Percentiles rank a stretch among this genome's conserved stretches.
phyloP scores from a whole-genome alignment of 2,329 filamentous ascomycete species.

The Stagonosporopsis tanaceti region DNA sequence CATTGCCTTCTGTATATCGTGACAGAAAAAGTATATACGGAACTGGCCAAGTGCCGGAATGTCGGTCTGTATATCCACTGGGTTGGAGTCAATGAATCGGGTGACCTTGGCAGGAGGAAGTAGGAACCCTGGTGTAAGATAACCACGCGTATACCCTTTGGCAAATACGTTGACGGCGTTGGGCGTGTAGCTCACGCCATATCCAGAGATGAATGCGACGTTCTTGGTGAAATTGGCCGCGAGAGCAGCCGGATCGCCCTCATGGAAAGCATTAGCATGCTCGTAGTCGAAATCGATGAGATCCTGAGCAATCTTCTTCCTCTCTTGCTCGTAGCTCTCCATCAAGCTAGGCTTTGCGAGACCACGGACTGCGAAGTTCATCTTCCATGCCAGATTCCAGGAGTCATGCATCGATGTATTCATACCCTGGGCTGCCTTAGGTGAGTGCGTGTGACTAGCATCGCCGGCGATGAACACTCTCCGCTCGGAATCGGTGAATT shows the following conservation, averaged over 20 bases:
- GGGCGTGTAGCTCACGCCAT: constrained; percentile 72
- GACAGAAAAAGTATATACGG: constrained; percentile 75
- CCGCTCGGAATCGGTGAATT: constrained; percentile 53
- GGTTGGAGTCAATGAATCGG: constrained; percentile 79
- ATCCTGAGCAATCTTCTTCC: constrained; percentile 54
- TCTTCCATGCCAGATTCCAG: constrained; percentile 56
- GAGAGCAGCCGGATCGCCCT: constrained; percentile 69
- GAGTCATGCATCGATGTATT: constrained; percentile 56
- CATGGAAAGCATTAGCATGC: constrained; percentile 62
- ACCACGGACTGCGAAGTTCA: constrained; percentile 51
- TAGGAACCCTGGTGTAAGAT: constrained; percentile 53
- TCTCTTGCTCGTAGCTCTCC: constrained; percentile 52
- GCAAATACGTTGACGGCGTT: constrained; percentile 69
- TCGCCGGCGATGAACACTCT: constrained; percentile 61
- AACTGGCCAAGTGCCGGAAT: constrained; percentile 82
- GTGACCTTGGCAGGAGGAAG: constrained; percentile 75
- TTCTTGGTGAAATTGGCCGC: constrained; percentile 75
- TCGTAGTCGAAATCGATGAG: constrained; percentile 57
- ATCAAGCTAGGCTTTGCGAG: constrained; percentile 51
- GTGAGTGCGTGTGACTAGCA: constrained; percentile 53
- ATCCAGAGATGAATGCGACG: constrained; percentile 75
- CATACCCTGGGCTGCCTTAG: constrained; percentile 56
- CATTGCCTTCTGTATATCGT: constrained; percentile 63
- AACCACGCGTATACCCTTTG: constrained; percentile 58
- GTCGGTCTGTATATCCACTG: constrained; percentile 78